Evolutionary conservation across 495 filamentous ascomycete species (phyloP).

Genomic region (Talaromyces thailandensis): DNA sequence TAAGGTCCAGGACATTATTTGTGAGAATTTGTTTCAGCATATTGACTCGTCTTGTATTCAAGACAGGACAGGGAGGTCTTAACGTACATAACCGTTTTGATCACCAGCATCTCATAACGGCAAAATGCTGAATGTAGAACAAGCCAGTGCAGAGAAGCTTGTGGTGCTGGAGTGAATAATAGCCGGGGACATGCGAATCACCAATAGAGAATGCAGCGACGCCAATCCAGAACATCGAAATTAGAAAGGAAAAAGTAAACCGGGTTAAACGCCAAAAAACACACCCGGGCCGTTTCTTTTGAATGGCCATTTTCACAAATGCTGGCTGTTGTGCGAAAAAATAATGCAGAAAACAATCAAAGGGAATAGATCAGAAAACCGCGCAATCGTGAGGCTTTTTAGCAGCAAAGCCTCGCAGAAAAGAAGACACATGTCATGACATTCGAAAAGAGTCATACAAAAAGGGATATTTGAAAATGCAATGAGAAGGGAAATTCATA

Average conservation of each 20-base stretch:
- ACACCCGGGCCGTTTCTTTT: slow-evolving; percentile 22
- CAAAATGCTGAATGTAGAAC: slow-evolving; percentile 25
- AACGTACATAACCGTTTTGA: slow-evolving; percentile 74
- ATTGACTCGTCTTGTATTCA: slow-evolving; percentile 37
- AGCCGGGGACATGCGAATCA: slow-evolving; percentile 24
- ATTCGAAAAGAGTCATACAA: slow-evolving; percentile 7
- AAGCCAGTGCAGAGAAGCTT: slow-evolving; percentile 23
- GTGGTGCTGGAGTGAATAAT: slow-evolving; percentile 12
- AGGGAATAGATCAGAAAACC: neutral
- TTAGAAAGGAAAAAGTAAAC: slow-evolving; percentile 13
- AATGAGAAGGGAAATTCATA: slow-evolving; percentile 1
- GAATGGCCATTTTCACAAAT: slow-evolving; percentile 26
- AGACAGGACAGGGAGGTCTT: slow-evolving; percentile 47
- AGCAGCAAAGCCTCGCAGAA: neutral
- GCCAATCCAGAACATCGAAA: slow-evolving; percentile 19
- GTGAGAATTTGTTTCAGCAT: slow-evolving; percentile 47
- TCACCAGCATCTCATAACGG: slow-evolving; percentile 49
- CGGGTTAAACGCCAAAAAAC: slow-evolving; percentile 28
- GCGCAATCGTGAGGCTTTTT: neutral
- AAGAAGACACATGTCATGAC: neutral
- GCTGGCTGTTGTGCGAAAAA: slow-evolving; percentile 22
- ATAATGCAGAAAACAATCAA: slow-evolving; percentile 6
- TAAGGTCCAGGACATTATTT: slow-evolving; percentile 33
- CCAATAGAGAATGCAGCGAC: slow-evolving; percentile 24
- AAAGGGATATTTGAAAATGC: slow-evolving; percentile 5